These are phyloP conservation scores for Ustilago vetiveriae DNA, from an alignment of 1,284 basidiomycete species.

Conservation along the genomic window DNA sequence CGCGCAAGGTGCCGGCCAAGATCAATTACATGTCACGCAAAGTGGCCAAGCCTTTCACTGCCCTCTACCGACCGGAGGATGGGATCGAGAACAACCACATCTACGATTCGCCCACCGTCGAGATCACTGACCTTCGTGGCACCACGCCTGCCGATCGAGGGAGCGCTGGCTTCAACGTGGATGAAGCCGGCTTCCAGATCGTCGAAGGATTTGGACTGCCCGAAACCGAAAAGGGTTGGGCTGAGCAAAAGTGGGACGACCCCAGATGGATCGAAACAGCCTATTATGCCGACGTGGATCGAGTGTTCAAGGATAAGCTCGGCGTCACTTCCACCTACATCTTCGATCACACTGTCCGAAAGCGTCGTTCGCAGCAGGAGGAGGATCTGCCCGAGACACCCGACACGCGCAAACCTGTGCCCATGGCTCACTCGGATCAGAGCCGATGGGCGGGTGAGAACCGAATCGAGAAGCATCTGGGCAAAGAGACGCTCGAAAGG, in stretches of 20 bases:
- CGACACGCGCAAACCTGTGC: slow-evolving; percentile 47
- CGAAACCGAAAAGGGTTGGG: slow-evolving; percentile 36
- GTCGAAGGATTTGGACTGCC: slow-evolving; percentile 44
- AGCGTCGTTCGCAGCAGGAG: slow-evolving; percentile 38
- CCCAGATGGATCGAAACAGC: slow-evolving; percentile 37
- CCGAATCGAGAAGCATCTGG: slow-evolving; percentile 51
- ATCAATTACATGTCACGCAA: slow-evolving; percentile 54
- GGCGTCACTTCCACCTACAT: slow-evolving; percentile 53
- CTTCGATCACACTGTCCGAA: slow-evolving; percentile 59
- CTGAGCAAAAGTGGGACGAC: slow-evolving; percentile 45
- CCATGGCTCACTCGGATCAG: slow-evolving; percentile 52
- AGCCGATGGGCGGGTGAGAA: slow-evolving; percentile 53
- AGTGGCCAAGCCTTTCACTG: slow-evolving; percentile 44
- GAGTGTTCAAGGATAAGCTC: slow-evolving; percentile 48
- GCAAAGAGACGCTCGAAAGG: slow-evolving; percentile 43
- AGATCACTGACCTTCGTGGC: slow-evolving; percentile 48
- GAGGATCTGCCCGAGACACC: slow-evolving; percentile 43
- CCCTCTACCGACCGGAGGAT: slow-evolving; percentile 29
- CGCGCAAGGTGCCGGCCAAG: slow-evolving; percentile 37
- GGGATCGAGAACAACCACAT: slow-evolving; percentile 43
- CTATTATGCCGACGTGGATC: slow-evolving; percentile 55
- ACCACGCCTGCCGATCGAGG: slow-evolving; percentile 27
- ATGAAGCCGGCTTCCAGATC: slow-evolving; percentile 55
- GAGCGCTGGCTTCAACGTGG: slow-evolving; percentile 33
- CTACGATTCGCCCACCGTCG: slow-evolving; percentile 25